These are phyloP conservation scores for Boletales sp. DNA, from an alignment of 768 basidiomycete species.

Conservation along the genomic window DNA sequence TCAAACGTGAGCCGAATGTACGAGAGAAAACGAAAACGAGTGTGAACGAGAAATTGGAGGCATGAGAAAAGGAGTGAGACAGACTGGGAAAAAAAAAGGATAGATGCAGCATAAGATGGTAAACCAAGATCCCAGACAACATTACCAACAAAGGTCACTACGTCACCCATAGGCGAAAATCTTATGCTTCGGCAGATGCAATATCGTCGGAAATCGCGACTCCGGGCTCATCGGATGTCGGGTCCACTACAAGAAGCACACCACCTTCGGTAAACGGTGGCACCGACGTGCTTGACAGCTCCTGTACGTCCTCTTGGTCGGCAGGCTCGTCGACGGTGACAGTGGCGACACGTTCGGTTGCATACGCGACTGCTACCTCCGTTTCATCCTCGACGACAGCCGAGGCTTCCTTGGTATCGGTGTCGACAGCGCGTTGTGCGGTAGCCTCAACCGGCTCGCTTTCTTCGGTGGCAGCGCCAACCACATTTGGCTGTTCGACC, in stretches of 20 bases:
- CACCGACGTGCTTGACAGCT: background rate
- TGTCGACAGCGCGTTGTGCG: too few species aligned
- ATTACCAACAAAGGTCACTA: too few species aligned
- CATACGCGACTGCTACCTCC: background rate
- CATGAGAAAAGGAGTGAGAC: constrained; percentile 6
- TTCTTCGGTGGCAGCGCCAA: too few species aligned
- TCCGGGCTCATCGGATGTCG: background rate
- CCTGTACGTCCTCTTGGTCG: background rate
- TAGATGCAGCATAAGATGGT: background rate
- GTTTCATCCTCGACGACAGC: background rate
- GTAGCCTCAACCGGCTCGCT: too few species aligned
- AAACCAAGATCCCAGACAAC: background rate
- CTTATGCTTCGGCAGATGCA: constrained; percentile 1
- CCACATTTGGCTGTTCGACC: too few species aligned
- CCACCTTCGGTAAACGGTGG: background rate
- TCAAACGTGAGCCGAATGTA: background rate
- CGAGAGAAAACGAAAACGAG: constrained; percentile 7
- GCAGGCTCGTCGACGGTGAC: background rate
- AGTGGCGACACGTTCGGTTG: background rate
- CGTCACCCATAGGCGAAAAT: too few species aligned
- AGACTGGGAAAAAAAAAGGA: background rate
- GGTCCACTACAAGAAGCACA: too few species aligned
- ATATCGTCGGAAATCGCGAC: background rate
- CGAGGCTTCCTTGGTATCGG: background rate
- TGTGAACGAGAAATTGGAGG: background rate